phyloP scores from a whole-genome alignment of 2,329 filamentous ascomycete species.

The Daldinia sp. region DNA sequence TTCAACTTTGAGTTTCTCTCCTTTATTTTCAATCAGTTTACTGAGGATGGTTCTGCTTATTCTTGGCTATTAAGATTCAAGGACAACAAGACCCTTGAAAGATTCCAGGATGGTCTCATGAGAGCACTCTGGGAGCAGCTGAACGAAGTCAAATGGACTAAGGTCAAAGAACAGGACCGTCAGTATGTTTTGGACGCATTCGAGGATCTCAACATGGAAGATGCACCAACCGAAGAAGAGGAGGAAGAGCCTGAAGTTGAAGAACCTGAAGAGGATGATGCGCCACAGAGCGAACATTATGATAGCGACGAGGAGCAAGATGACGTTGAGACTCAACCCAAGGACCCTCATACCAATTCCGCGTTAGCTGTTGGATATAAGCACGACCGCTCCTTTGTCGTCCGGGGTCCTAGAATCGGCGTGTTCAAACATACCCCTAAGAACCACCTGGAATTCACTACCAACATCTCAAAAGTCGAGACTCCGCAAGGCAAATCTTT shows the following conservation, averaged over 20 bases:
- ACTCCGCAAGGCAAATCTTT: conserved; percentile 89
- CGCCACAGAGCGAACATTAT: conserved; percentile 76
- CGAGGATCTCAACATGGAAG: conserved; percentile 93
- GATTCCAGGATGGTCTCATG: conserved; percentile 94
- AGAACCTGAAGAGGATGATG: conserved; percentile 69
- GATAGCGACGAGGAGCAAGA: conserved; percentile 82
- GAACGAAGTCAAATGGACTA: conserved; percentile 93
- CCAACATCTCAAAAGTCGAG: conserved; percentile 95
- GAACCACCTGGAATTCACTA: conserved; percentile 94
- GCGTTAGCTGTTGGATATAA: conserved; percentile 97
- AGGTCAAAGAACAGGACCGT: conserved; percentile 89
- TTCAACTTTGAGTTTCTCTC: conserved; percentile 99
- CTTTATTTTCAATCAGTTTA: conserved; percentile 98
- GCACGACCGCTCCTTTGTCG: conserved; percentile 95
- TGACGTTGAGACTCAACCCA: conserved; percentile 73
- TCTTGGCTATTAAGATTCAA: conserved; percentile 96
- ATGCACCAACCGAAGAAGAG: conserved; percentile 68
- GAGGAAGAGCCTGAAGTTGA: conserved; percentile 68
- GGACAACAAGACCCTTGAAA: conserved; percentile 81
- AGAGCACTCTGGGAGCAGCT: conserved; percentile 96
- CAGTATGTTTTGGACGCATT: conserved; percentile 97
- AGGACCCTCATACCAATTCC: conserved; percentile 89
- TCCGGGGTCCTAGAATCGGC: conserved; percentile 96
- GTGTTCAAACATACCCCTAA: conserved; percentile 97
- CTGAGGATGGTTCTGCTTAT: conserved; percentile 86